These are phyloP conservation scores for Neophaeococcomyces aloes DNA, from an alignment of 2,329 filamentous ascomycete genomes.

Conservation along the genomic window DNA sequence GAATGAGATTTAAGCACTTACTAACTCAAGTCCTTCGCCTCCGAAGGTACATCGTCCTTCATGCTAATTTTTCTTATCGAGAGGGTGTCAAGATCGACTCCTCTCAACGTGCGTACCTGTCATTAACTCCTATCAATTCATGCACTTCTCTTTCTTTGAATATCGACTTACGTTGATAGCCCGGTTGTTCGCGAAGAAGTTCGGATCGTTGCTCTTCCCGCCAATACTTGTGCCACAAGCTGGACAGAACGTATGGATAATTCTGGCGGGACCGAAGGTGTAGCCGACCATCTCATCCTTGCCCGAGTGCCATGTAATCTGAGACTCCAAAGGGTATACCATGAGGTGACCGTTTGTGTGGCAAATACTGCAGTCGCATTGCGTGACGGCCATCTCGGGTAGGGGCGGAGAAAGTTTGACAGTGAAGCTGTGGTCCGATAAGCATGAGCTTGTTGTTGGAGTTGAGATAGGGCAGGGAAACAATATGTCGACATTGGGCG, in stretches of 20 bases:
- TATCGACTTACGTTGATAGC: slow-evolving; percentile 25
- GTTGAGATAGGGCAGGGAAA: too few relatives aligned
- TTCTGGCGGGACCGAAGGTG: slow-evolving; percentile 21
- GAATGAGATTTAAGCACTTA: not conserved
- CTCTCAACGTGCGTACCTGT: slow-evolving; percentile 23
- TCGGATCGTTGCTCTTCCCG: slow-evolving; percentile 21
- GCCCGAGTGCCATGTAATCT: slow-evolving; percentile 19
- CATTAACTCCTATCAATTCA: not conserved
- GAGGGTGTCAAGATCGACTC: slow-evolving; percentile 22
- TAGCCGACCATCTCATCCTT: slow-evolving; percentile 24
- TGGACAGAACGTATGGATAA: slow-evolving; percentile 25
- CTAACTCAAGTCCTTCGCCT: slow-evolving; percentile 2
- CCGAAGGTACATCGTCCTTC: not conserved
- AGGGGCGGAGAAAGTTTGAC: slow-evolving; percentile 21
- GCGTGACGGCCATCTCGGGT: slow-evolving; percentile 18
- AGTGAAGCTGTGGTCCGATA: slow-evolving; percentile 13
- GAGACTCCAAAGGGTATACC: slow-evolving; percentile 21
- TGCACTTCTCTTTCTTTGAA: not conserved
- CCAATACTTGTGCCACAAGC: slow-evolving; percentile 25
- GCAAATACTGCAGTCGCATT: slow-evolving; percentile 24
- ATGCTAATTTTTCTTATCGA: slow-evolving; percentile 21
- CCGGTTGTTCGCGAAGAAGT: slow-evolving; percentile 19
- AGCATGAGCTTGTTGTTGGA: not conserved
- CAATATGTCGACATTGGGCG: too few relatives aligned
- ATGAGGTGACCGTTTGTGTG: slow-evolving; percentile 25